These are phyloP conservation scores for Sphagnum tenellum DNA, from an alignment of 225 moss, liverwort and hornwort species.

Conservation along the genomic window DNA sequence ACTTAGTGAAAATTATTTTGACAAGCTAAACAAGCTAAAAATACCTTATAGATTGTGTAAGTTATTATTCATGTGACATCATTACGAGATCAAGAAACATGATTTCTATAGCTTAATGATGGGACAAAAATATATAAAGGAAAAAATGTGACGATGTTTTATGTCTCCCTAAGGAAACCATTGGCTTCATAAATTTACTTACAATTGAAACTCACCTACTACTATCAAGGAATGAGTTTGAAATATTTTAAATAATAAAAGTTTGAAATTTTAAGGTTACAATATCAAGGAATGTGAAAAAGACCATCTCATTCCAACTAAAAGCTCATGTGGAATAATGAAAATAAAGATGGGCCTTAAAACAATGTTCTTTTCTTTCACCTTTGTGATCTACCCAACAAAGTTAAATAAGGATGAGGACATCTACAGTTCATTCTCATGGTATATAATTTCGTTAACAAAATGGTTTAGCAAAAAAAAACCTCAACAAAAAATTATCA, in stretches of 20 bases:
- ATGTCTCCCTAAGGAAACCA: constrained; percentile 65
- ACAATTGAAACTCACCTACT: constrained; percentile 66
- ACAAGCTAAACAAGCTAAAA: no score
- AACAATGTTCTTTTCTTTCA: constrained; percentile 96
- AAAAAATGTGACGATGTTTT: no score
- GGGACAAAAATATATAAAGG: no score
- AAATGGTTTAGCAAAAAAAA: no score
- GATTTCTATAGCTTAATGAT: no score
- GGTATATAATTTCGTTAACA: no score
- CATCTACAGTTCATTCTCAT: no score
- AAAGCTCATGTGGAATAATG: constrained; percentile 83
- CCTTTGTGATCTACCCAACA: constrained; percentile 95
- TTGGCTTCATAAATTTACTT: constrained; percentile 90
- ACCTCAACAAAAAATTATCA: no score
- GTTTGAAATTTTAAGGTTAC: constrained; percentile 89
- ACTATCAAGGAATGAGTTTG: constrained; percentile 93
- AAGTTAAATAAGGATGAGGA: constrained; percentile 9
- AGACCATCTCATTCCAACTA: constrained; percentile 64
- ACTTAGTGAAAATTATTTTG: no score
- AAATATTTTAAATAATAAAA: constrained; percentile 91
- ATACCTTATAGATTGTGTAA: no score
- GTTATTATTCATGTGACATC: no score
- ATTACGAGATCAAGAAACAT: no score
- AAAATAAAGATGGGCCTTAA: constrained; percentile 85
- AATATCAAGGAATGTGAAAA: constrained; percentile 98